Base-by-base conservation (phyloP, 805 yeast genomes). In the Barnettozyma pratensis region DNA sequence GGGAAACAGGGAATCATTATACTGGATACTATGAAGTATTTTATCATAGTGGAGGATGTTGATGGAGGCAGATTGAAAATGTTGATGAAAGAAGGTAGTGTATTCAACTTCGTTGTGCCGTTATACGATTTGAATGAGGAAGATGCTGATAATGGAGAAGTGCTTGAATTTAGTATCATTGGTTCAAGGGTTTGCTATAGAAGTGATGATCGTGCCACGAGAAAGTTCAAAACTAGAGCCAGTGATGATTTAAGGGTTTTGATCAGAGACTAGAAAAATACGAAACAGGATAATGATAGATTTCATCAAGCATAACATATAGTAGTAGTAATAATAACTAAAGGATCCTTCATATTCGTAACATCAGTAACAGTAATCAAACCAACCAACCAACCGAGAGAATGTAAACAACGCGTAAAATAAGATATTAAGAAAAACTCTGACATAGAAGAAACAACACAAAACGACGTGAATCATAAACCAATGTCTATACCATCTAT, bases 121-220 rank as follows among this genome's bases (percentile, higher is more conserved):
- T 19, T 69, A 7, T 51, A 46, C 27, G 51, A 51, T 10, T 8
- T 52, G 8, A 41, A 46, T 3, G 38, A 46, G 4, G 53, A 55
- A 6, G 56, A 52, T 7, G 46, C 25, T 9, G 47, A 53, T 19
- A 62, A 50, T 19, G 72, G 63, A 1, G 72, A 72, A 1, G 66
- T 69, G 26, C 55, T 82, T 12, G 77, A 75, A 19, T 86, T 87
- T 61, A 76, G 83, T 11, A 75, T 88, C 7, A 66, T 90, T 8
- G 98, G 98, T 1, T 84, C 89, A 39, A 71, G 97, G 50, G 77
- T 91, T 55, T 80, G 81, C 51, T 77, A 83, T 51, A 75, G 95
- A 62, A 74, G 91, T 39, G 79, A 80, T 8, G 97, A 91, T 57
- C 73, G 98, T 49, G 81, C 96, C 0, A 87, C 84, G 27, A 79